phyloP scores from a whole-genome alignment of 2,329 filamentous ascomycete genomes.

The Daldinia eschscholtzii region DNA sequence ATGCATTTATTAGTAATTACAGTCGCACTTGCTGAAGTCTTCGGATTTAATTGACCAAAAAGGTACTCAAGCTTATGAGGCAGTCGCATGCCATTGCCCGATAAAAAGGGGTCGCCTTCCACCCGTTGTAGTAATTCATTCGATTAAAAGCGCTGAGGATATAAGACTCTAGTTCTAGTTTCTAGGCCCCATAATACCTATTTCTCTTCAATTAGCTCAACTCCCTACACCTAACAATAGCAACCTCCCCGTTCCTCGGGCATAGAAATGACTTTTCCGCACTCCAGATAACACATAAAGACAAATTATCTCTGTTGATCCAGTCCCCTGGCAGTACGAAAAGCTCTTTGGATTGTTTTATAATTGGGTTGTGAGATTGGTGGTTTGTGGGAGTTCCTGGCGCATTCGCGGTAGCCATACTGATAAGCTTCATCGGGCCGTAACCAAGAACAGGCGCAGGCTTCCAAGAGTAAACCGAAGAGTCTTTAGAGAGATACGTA shows the following conservation, averaged over 20 bases:
- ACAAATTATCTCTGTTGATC: slow-evolving; percentile 44
- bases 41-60: not conserved
- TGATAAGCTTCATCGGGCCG: not conserved
- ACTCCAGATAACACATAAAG: slow-evolving; percentile 38
- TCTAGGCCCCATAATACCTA: too few species aligned
- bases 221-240: slow-evolving; percentile 37
- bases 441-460: not conserved
- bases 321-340: slow-evolving; percentile 48
- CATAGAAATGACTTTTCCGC: slow-evolving; percentile 44
- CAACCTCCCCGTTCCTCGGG: slow-evolving; percentile 46
- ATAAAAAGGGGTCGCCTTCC: too few species aligned
- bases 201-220: not conserved
- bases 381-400: not conserved
- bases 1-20: slow-evolving; percentile 18
- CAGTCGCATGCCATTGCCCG: too few species aligned
- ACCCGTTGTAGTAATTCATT: too few species aligned
- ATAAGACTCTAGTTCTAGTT: too few species aligned
- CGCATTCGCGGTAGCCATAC: not conserved
- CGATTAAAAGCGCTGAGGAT: too few species aligned
- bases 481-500: slow-evolving; percentile 40
- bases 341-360: slow-evolving; percentile 29
- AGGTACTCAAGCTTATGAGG: not conserved
- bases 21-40: not conserved
- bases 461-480: slow-evolving; percentile 40
- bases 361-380: not conserved